These are phyloP conservation scores for Kwoniella shivajii DNA, from an alignment of 1,284 basidiomycete genomes.

Conservation along the genomic window DNA sequence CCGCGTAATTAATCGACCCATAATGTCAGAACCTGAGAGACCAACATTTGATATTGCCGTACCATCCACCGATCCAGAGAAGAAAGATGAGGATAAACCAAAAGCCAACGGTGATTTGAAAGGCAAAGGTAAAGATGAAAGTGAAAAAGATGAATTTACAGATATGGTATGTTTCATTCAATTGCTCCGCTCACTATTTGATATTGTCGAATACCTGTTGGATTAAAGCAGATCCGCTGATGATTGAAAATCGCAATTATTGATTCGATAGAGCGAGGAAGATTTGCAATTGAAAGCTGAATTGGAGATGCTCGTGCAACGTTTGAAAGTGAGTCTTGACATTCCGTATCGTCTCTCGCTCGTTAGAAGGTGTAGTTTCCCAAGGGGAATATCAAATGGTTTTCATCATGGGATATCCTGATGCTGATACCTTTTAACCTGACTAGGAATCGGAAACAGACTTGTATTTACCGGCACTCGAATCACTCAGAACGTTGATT, in stretches of 20 bases:
- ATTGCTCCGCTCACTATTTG: not conserved
- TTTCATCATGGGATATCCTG: slow-evolving; percentile 3
- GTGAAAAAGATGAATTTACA: slow-evolving; percentile 62
- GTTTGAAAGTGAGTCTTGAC: slow-evolving; percentile 71
- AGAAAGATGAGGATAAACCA: slow-evolving; percentile 52
- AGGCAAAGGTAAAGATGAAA: slow-evolving; percentile 46
- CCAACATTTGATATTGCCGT: slow-evolving; percentile 51
- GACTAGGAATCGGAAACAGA: slow-evolving; percentile 83
- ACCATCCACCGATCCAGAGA: slow-evolving; percentile 55
- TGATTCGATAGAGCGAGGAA: slow-evolving; percentile 77
- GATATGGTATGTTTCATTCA: slow-evolving; percentile 69
- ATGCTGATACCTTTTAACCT: not conserved
- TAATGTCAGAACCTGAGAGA: slow-evolving; percentile 34
- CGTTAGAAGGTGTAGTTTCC: not conserved
- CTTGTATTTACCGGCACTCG: slow-evolving; percentile 87
- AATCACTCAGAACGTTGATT: slow-evolving; percentile 91
- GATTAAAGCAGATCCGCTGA: slow-evolving; percentile 4
- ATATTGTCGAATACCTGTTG: not conserved
- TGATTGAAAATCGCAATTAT: not conserved
- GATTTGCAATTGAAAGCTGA: slow-evolving; percentile 92
- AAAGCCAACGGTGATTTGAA: slow-evolving; percentile 56
- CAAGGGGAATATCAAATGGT: not conserved
- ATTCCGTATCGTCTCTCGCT: not conserved
- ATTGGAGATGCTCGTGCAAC: slow-evolving; percentile 95
- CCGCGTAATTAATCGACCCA: not conserved